These are phyloP conservation scores for Dendrobium huoshanense DNA, from an alignment of 106 monocot species.

Conservation along the genomic window DNA sequence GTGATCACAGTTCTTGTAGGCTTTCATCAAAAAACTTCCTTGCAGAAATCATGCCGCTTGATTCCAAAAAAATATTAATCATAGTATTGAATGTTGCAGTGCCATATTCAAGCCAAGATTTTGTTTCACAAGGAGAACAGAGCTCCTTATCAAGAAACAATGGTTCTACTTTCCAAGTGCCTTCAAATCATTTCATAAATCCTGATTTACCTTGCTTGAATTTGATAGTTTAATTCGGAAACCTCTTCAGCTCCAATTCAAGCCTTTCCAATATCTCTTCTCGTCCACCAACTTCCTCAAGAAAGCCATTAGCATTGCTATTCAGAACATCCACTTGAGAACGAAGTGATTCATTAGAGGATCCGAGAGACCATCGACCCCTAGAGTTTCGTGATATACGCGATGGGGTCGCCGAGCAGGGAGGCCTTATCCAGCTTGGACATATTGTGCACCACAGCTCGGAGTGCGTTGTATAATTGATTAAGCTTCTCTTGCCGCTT, in stretches of 20 bases:
- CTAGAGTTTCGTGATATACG: slow-evolving; percentile 52
- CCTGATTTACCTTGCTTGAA: slow-evolving; percentile 87
- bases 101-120: slow-evolving; percentile 45
- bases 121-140: slow-evolving; percentile 37
- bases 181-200: slow-evolving; percentile 90
- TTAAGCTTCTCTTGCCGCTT: slow-evolving; percentile 63
- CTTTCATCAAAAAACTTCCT: slow-evolving; percentile 40
- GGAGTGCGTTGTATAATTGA: slow-evolving; percentile 62
- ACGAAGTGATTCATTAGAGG: slow-evolving; percentile 11
- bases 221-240: slow-evolving; percentile 15
- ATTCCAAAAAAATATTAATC: too few species aligned
- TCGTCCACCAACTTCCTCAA: not conserved
- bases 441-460: slow-evolving; percentile 64
- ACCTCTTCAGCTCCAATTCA: slow-evolving; percentile 27
- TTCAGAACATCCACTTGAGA: slow-evolving; percentile 15
- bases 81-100: not conserved
- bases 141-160: slow-evolving; percentile 50
- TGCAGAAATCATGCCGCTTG: slow-evolving; percentile 1
- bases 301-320: not conserved
- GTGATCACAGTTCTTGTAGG: slow-evolving; percentile 21
- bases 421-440: slow-evolving; percentile 77
- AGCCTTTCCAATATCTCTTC: slow-evolving; percentile 11
- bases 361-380: slow-evolving; percentile 5
- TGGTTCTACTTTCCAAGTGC: slow-evolving; percentile 80
- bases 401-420: slow-evolving; percentile 50